A percentile compares a stretch with the other conserved stretches of the same genome.
Conservation (phyloP, 495 filamentous ascomycete genomes). For the Arthonia radiata region DNA sequence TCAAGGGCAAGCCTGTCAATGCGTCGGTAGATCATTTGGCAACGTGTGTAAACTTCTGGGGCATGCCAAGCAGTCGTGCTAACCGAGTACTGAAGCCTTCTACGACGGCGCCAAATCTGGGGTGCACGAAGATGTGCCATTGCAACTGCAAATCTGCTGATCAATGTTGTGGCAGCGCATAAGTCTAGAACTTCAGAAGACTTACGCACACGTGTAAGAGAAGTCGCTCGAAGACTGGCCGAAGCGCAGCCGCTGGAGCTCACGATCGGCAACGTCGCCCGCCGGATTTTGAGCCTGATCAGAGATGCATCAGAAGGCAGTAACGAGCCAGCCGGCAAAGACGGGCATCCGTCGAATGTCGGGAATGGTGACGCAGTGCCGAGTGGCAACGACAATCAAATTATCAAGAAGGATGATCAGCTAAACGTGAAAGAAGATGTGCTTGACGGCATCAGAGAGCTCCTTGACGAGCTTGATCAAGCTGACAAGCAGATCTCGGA, state of each 20-base stretch:
- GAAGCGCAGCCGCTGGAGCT: slow-evolving; percentile 70
- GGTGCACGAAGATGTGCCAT: slow-evolving; percentile 71
- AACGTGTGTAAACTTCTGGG: slow-evolving; percentile 27
- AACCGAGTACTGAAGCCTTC: slow-evolving; percentile 27
- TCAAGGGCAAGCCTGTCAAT: slow-evolving; percentile 48
- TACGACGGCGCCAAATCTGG: slow-evolving; percentile 73
- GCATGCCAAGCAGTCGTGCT: slow-evolving; percentile 1
- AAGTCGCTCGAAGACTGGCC: slow-evolving; percentile 45
- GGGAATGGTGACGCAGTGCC: too few relatives aligned
- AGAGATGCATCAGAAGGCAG: slow-evolving; percentile 75
- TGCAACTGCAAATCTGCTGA: slow-evolving; percentile 69
- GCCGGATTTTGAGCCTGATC: slow-evolving; percentile 71
- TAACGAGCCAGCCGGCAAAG: too few relatives aligned
- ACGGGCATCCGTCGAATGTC: too few relatives aligned
- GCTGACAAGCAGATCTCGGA: slow-evolving; percentile 73
- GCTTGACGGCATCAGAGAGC: slow-evolving; percentile 66
- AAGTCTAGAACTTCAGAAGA: slow-evolving; percentile 46
- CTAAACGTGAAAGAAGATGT: slow-evolving; percentile 57
- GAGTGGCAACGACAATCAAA: too few relatives aligned
- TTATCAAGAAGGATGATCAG: neutral
- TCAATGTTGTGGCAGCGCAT: slow-evolving; percentile 52
- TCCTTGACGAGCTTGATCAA: slow-evolving; percentile 72
- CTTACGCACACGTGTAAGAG: slow-evolving; percentile 52
- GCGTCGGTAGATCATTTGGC: slow-evolving; percentile 58
- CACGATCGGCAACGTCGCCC: slow-evolving; percentile 78